Evolutionary conservation across 352 stramenopile species (phyloP).

Genomic region (Phytophthora hybrid): DNA sequence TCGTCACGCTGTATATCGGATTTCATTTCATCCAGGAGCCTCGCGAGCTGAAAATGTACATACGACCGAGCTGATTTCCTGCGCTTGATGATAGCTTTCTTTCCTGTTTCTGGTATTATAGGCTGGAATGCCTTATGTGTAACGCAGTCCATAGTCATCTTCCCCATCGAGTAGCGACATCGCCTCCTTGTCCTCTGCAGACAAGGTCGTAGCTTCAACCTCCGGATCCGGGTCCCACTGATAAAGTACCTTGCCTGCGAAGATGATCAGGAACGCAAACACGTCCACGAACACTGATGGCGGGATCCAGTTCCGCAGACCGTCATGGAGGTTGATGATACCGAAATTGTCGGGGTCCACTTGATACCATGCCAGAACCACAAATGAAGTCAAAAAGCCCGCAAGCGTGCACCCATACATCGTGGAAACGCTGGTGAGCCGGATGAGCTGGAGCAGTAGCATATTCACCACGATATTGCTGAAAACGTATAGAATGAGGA

Average conservation of each 20-base stretch:
- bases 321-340: constrained; percentile 59
- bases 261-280: constrained; percentile 71
- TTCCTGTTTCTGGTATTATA: constrained; percentile 28
- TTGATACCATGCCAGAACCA: constrained; percentile 82
- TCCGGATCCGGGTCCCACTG: constrained; percentile 85
- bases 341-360: constrained; percentile 75
- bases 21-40: constrained; percentile 28
- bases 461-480: constrained; percentile 87
- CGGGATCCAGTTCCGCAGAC: constrained; percentile 76
- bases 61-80: constrained; percentile 16
- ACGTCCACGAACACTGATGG: constrained; percentile 77
- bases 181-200: constrained; percentile 86
- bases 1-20: constrained; percentile 16
- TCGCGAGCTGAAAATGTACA: constrained; percentile 35
- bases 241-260: constrained; percentile 77
- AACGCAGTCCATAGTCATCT: constrained; percentile 76
- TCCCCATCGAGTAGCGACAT: constrained; percentile 76
- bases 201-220: constrained; percentile 82
- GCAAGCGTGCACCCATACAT: constrained; percentile 78
- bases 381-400: constrained; percentile 81
- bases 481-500: constrained; percentile 77
- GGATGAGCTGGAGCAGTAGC: constrained; percentile 74
- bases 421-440: constrained; percentile 79
- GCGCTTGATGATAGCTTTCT: constrained; percentile 27
- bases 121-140: constrained; percentile 56